These are phyloP conservation scores for Cochlearia excelsa DNA, from an alignment of 345 rosid genomes.

Conservation along the genomic window DNA sequence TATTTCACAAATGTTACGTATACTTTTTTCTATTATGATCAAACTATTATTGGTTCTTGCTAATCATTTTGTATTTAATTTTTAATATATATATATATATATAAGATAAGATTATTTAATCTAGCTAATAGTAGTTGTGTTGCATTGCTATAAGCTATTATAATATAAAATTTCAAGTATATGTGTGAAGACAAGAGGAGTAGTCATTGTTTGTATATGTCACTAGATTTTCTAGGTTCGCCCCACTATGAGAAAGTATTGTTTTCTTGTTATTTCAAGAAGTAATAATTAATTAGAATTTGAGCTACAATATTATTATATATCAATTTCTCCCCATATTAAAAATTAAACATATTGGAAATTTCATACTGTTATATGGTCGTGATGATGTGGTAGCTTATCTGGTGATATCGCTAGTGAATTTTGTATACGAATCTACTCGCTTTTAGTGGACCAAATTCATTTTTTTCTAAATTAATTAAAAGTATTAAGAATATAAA, in stretches of 20 bases:
- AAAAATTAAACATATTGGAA: slow-evolving; percentile 5
- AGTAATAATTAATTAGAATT: not conserved
- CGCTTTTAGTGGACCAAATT: slow-evolving; percentile 28
- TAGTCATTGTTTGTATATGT: too few relatives aligned
- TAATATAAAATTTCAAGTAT: too few relatives aligned
- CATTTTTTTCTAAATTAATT: not conserved
- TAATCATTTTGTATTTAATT: not conserved
- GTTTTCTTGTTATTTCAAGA: too few relatives aligned
- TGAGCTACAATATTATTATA: slow-evolving; percentile 26
- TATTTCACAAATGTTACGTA: not conserved
- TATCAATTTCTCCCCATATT: slow-evolving; percentile 17
- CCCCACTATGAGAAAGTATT: too few relatives aligned
- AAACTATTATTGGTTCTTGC: not conserved
- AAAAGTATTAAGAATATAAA: slow-evolving; percentile 12
- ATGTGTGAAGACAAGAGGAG: too few relatives aligned
- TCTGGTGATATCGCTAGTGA: slow-evolving; percentile 30
- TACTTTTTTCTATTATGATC: not conserved
- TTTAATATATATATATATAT: not conserved
- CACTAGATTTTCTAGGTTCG: too few relatives aligned
- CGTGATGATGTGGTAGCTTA: slow-evolving; percentile 22
- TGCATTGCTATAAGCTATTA: too few relatives aligned
- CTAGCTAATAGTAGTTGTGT: not conserved
- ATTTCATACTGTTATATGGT: slow-evolving; percentile 28
- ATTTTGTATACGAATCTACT: slow-evolving; percentile 20
- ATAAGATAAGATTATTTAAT: not conserved